Conservation (phyloP, 495 filamentous ascomycete species). For the Tuber magnatum region DNA sequence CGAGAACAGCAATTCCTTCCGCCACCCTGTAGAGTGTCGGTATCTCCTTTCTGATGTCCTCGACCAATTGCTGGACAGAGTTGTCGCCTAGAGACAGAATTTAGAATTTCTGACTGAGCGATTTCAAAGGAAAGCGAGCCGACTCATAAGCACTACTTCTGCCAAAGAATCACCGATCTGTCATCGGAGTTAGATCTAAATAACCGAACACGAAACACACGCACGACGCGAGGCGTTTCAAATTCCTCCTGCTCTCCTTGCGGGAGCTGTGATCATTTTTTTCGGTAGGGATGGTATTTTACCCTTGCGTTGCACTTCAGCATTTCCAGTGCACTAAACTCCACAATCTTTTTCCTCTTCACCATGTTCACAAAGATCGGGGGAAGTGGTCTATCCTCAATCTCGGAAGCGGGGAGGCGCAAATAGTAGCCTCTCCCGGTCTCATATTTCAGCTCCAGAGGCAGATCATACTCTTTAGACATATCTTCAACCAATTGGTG, state of each 20-base stretch:
- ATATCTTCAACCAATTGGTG: conserved; percentile 61
- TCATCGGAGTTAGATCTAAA: conserved; percentile 44
- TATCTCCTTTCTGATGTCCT: conserved; percentile 59
- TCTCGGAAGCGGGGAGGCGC: conserved; percentile 56
- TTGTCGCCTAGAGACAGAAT: conserved; percentile 45
- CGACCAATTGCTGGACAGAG: conserved; percentile 62
- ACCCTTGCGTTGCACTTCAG: conserved; percentile 52
- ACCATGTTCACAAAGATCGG: conserved; percentile 71
- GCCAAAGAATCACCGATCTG: conserved; percentile 65
- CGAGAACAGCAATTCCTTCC: conserved; percentile 80
- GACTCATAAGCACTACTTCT: conserved; percentile 53
- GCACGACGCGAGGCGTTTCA: neutral
- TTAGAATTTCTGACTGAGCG: conserved; percentile 13
- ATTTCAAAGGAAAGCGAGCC: conserved; percentile 50
- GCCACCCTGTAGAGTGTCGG: conserved; percentile 67
- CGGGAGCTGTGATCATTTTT: conserved; percentile 39
- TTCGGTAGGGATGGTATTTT: neutral
- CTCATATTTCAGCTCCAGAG: conserved; percentile 66
- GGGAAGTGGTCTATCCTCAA: conserved; percentile 56
- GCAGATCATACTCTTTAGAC: conserved; percentile 54
- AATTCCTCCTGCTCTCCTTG: neutral
- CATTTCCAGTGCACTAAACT: conserved; percentile 79
- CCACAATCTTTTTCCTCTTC: conserved; percentile 62
- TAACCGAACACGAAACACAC: neutral
- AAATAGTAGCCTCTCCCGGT: conserved; percentile 72